Conservation (phyloP, 495 filamentous ascomycete species). For the Opeltia flavorubescens region DNA sequence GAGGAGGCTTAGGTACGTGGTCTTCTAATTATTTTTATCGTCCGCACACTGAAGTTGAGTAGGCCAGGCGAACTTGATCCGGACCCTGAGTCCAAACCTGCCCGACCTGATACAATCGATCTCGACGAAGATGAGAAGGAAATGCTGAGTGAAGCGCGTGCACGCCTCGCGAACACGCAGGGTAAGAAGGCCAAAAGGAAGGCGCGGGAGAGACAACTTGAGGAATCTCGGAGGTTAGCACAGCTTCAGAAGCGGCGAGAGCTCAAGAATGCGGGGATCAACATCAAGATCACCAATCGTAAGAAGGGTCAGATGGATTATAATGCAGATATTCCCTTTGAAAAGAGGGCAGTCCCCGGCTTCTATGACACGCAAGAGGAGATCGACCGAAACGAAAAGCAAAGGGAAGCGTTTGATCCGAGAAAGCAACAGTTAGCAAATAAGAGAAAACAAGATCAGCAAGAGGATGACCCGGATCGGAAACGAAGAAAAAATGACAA, state of each 20-base stretch:
- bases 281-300: conserved; percentile 85
- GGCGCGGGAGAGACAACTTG: conserved; percentile 85
- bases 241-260: conserved; percentile 89
- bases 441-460: conserved; percentile 84
- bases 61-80: conserved; percentile 88
- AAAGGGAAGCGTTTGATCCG: conserved; percentile 81
- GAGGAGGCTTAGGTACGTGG: conserved; percentile 50
- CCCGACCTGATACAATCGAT: conserved; percentile 94
- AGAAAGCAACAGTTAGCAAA: conserved; percentile 90
- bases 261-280: conserved; percentile 94
- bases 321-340: conserved; percentile 96
- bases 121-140: conserved; percentile 98
- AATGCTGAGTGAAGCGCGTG: conserved; percentile 95
- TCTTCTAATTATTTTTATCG: neutral
- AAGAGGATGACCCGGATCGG: conserved; percentile 58
- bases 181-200: conserved; percentile 99
- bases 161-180: conserved; percentile 90
- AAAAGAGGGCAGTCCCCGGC: conserved; percentile 76
- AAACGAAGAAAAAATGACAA: conserved; percentile 85
- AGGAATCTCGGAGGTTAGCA: conserved; percentile 81
- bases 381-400: conserved; percentile 62
- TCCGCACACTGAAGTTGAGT: conserved; percentile 15
- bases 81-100: conserved; percentile 91
- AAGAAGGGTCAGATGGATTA: conserved; percentile 98
- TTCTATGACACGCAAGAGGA: conserved; percentile 92